These are phyloP conservation scores for Chaetomiaceae sp. DNA, from an alignment of 2,329 filamentous ascomycete genomes.

Conservation along the genomic window DNA sequence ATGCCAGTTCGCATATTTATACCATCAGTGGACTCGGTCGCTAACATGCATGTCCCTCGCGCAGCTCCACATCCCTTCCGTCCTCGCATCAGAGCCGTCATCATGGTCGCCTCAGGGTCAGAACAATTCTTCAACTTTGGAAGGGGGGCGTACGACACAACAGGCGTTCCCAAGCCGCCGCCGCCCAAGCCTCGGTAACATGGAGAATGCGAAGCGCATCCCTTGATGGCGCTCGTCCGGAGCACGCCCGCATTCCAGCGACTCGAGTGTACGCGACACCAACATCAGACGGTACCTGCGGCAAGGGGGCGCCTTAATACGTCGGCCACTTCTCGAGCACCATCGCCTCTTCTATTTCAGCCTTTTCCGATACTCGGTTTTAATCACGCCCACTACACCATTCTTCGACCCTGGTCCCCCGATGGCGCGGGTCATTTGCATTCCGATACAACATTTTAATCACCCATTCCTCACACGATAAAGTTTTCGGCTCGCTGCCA, in stretches of 20 bases:
- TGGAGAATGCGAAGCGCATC: constrained; percentile 9
- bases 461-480: constrained; percentile 30
- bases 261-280: constrained; percentile 8
- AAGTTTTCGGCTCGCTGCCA: constrained; percentile 31
- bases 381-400: constrained; percentile 21
- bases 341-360: not conserved
- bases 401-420: constrained; percentile 6
- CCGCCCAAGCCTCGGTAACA: constrained; percentile 35
- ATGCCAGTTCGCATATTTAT: constrained; percentile 12
- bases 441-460: constrained; percentile 35
- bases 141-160: constrained; percentile 37
- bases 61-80: constrained; percentile 11
- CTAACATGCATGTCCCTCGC: constrained; percentile 24
- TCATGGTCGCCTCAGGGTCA: constrained; percentile 33
- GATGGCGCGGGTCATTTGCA: constrained; percentile 13
- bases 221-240: constrained; percentile 19
- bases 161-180: constrained; percentile 35
- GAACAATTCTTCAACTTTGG: constrained; percentile 32
- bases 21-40: constrained; percentile 13
- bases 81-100: constrained; percentile 21
- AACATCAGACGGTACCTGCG: constrained; percentile 1
- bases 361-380: constrained; percentile 20
- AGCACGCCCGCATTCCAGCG: constrained; percentile 11
- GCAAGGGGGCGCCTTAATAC: no score
- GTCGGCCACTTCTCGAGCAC: not conserved